Evolutionary conservation across 306 rosid species (phyloP), one percentile per base, ranked within the genome.

Genomic region (Cucurbita pepo): DNA sequence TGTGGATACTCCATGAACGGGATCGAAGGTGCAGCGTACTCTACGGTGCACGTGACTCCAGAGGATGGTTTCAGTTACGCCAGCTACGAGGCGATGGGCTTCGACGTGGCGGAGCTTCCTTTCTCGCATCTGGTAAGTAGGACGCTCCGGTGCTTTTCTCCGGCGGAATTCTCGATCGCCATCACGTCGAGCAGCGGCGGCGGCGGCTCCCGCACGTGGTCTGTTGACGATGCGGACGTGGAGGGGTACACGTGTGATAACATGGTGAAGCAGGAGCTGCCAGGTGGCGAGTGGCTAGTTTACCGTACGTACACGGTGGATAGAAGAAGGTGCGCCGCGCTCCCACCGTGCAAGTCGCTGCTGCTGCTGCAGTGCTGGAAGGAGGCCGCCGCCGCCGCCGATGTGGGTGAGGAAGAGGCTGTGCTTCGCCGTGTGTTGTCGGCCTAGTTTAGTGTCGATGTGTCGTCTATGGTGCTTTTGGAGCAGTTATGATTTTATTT

Each of bases 1-100:
- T 85, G 90, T 47, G 90, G 92, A 11, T 88, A 85, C 76, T 88
- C 92, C 3, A 88, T 88, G 89, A 88, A 88, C 22, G 86, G 88
- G 3, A 79, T 85, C 2, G 83, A 88, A n/a, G 90, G 93, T 16
- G 64, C 75, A 56, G 74, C 86, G 7, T 82, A 75, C 19, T 88
- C 93, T 1, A 88, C 93, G 0, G 85, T 85, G 75, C 90, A 88
- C 83, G 90, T 88, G 77, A 86, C 90, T 25, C 93, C 93, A 8
- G 93, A 88, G 67, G 90, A 85, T 5, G 90, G 85, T 2, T 88
- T 80, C 73, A 85, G 90, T 36, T 85, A 83, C 54, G 90, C 90
- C 3, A 88, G 93, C 82, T 85, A 80, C 52, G 93, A 88, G 62
- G 84, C 70, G 4, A 75, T 72, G 69, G 88, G 88, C 4, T 75